Evolutionary conservation across 495 filamentous ascomycete species (phyloP).

Genomic region (Aspergillus sclerotiicarbonarius): DNA sequence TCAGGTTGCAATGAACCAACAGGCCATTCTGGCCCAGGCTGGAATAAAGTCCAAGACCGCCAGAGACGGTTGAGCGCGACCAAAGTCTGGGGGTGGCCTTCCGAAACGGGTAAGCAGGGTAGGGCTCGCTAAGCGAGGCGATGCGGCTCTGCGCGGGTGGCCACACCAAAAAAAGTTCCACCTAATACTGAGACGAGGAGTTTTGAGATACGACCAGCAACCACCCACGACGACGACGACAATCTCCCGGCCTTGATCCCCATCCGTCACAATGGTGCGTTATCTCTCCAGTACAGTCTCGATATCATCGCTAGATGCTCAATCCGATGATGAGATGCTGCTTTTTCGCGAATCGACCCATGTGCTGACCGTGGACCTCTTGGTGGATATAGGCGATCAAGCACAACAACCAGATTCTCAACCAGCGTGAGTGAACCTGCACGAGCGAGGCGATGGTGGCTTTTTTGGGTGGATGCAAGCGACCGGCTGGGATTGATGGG

Average conservation of each 20-base stretch:
- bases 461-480: background rate
- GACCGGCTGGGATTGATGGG: slow-evolving; percentile 18
- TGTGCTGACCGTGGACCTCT: slow-evolving; percentile 31
- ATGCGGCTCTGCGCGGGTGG: slow-evolving; percentile 37
- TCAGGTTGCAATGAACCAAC: no score
- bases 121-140: slow-evolving; percentile 54
- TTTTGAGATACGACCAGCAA: slow-evolving; percentile 53
- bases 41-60: no score
- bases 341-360: background rate
- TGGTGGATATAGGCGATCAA: slow-evolving; percentile 77
- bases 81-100: slow-evolving; percentile 5
- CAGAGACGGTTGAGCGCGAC: background rate
- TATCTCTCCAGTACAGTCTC: slow-evolving; percentile 2
- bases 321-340: slow-evolving; percentile 6
- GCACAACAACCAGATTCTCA: slow-evolving; percentile 98
- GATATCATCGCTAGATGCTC: slow-evolving; percentile 10
- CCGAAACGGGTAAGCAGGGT: slow-evolving; percentile 27
- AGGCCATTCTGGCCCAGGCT: no score
- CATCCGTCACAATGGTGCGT: slow-evolving; percentile 66
- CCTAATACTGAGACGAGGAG: slow-evolving; percentile 33
- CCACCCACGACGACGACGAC: slow-evolving; percentile 48
- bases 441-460: slow-evolving; percentile 4
- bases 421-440: slow-evolving; percentile 75
- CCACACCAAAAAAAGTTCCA: slow-evolving; percentile 49
- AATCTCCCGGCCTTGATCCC: slow-evolving; percentile 56